Base-by-base conservation (phyloP, 805 yeast genomes). In the Candida koratica region DNA sequence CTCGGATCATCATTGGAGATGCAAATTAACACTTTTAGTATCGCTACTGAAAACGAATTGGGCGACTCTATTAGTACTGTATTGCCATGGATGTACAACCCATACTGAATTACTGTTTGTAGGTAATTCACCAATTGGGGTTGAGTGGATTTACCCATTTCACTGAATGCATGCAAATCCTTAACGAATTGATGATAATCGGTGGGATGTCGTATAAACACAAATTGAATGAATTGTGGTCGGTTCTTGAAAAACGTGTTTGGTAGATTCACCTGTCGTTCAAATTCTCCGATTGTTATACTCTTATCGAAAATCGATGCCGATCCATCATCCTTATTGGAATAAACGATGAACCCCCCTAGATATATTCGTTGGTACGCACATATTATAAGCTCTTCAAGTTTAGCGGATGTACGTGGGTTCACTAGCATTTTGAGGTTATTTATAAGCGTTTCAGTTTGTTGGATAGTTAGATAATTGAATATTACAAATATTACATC, bases 41-140 rank as follows among this genome's bases (percentile, higher is more conserved):
- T 45, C 26, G 55, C 47, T 12, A 60, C 52, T 36, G 58, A 47
- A 14, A 61, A 36, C 18, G 61, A 49, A 6, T 63, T 55, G 2
- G 71, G 65, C 35, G 55, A 47, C 17, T 60, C 66, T 2, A 53
- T 43, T 20, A 38, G 22, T 5, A 53, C 41, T n/a, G 54, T 41
- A 37, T 52, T 52, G 9, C 63, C 68, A 36, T 58, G 51, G 6
- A 62, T 38, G 18, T 46, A 35, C 16, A 62, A 41, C 8, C 51
- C 43, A 16, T 56, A 38, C 20, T 51, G 58, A 7, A 47, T 44
- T 1, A 39, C 19, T 3, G 36, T 46, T 39, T 30, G 38, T 7
- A 52, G 37, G 36, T 55, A 53, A 8, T 36, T 35, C 9, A 28
- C 14, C 7, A 51, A 36, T n/a, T 5, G 18, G 4, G 12, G 27